A percentile compares a stretch with the other conserved stretches of the same genome.
These are phyloP conservation scores for Selaginella moellendorffii DNA, from an alignment of 75 land plant species.

Conservation along the genomic window DNA sequence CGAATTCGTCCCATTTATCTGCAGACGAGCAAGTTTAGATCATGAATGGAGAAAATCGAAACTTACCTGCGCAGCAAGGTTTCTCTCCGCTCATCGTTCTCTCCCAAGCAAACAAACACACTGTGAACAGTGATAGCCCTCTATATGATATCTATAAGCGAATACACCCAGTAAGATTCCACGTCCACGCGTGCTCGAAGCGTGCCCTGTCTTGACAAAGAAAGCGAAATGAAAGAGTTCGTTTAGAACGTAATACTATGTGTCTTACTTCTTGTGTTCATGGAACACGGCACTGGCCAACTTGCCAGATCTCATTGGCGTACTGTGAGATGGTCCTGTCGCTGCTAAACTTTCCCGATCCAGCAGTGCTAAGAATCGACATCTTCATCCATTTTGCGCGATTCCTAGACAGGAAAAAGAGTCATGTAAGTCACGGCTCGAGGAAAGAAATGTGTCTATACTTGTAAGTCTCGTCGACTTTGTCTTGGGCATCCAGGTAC, in stretches of 20 bases:
- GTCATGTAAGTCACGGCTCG: background rate
- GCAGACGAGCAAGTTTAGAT: background rate
- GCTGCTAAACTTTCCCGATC: slow-evolving; percentile 94
- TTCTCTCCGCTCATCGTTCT: no score
- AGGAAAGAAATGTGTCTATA: background rate
- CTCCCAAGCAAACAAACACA: no score
- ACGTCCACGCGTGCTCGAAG: no score
- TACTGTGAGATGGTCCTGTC: slow-evolving; percentile 84
- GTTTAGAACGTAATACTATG: no score
- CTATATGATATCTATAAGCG: no score
- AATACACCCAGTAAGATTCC: no score
- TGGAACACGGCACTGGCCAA: slow-evolving; percentile 49
- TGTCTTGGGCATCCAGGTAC: slow-evolving; percentile 75
- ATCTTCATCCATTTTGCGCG: slow-evolving; percentile 59
- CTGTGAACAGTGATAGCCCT: no score
- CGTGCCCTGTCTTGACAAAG: no score
- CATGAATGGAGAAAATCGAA: background rate
- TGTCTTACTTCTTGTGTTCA: no score
- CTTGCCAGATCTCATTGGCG: slow-evolving; percentile 84
- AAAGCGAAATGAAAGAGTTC: no score
- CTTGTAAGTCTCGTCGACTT: slow-evolving; percentile 87
- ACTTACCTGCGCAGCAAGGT: background rate
- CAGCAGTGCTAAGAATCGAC: slow-evolving; percentile 84
- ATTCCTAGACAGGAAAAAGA: slow-evolving; percentile 35
- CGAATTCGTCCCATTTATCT: slow-evolving; percentile 12